Base-by-base conservation (phyloP, 495 filamentous ascomycete species). In the Aspergillus baeticus region DNA sequence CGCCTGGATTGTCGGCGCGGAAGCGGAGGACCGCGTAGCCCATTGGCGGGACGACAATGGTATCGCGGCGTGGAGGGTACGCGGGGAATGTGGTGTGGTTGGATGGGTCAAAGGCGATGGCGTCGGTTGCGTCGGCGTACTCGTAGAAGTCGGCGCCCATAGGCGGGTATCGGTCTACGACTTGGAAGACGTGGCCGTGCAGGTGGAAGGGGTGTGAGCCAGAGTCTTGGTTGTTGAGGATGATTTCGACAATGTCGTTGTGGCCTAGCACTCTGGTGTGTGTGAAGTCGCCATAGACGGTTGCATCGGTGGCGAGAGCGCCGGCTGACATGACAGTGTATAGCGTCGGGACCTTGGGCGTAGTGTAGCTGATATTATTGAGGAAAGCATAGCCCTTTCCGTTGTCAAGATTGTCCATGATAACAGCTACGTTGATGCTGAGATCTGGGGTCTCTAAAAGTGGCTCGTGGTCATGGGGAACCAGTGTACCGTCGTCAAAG, bases 201-300 rank as follows among this genome's bases (percentile, higher is more conserved):
- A 93, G 75, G 73, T 93, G 89, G 78, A 91, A 92, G 2, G 89
- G 89, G 66, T 93, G 89, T 45, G 78, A 84, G 47, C 86, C 86
- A 0, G 80, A 57, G 60, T 91, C 88, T 18, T 79, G 60, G 63
- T 90, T 93, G 82, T 93, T 92, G 21, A 93, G 58, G 14, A 90
- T 68, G 41, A 93, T 85, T 51, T 93, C 85, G 43, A 92, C 76
- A 18, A 89, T 69, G 38, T 91, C 72, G 50, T 77, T 77, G 52
- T 84, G 81, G 3, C 84, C 66, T 1, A 92, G 77, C 21, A 92
- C 71, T 65, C 84, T 86, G 5, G 84, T 59, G 64, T 91, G 80
- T 7, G 85, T 84, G 69, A 85, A n/a, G n/a, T n/a, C n/a, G n/a
- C n/a, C n/a, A n/a, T n/a, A n/a, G 36, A 93, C 72, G 8, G 62